These are phyloP conservation scores for Taiwanofungus camphoratus DNA, from an alignment of 1,284 basidiomycete genomes.

Conservation along the genomic window DNA sequence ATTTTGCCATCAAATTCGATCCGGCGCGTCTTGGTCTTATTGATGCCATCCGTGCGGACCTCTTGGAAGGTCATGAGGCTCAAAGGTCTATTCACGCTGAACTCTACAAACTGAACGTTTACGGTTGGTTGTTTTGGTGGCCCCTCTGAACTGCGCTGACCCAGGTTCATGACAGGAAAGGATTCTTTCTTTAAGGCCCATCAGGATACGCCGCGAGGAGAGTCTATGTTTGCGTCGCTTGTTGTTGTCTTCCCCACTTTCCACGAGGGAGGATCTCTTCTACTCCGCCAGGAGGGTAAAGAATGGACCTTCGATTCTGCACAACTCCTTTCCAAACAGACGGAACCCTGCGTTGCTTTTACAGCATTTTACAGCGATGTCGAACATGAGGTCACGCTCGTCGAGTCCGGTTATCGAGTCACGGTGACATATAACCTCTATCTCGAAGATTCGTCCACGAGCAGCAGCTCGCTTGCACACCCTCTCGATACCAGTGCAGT, in stretches of 20 bases:
- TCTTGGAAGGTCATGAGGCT: slow-evolving; percentile 20
- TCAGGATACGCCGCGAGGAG: not conserved
- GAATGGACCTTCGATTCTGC: slow-evolving; percentile 30
- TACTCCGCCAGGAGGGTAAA: slow-evolving; percentile 26
- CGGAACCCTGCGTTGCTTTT: slow-evolving; percentile 22
- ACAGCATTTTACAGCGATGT: slow-evolving; percentile 38
- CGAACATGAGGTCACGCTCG: slow-evolving; percentile 37
- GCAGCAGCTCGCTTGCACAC: not conserved
- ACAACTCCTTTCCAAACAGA: slow-evolving; percentile 8
- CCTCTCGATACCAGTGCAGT: not conserved
- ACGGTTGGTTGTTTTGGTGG: slow-evolving; percentile 13
- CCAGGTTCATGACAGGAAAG: not conserved
- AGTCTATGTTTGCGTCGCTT: slow-evolving; percentile 25
- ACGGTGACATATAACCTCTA: slow-evolving; percentile 39
- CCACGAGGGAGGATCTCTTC: slow-evolving; percentile 34
- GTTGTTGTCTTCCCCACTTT: slow-evolving; percentile 35
- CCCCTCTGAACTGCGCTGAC: not conserved
- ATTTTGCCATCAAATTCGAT: slow-evolving; percentile 26
- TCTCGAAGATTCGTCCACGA: slow-evolving; percentile 13
- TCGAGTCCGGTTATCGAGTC: slow-evolving; percentile 34
- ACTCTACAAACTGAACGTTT: slow-evolving; percentile 27
- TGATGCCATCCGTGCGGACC: slow-evolving; percentile 17
- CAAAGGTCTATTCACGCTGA: slow-evolving; percentile 13
- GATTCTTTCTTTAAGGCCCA: not conserved
- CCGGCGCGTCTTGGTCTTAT: slow-evolving; percentile 19